phyloP scores from a whole-genome alignment of 2,329 filamentous ascomycete genomes.

The Xylaria polymorpha region DNA sequence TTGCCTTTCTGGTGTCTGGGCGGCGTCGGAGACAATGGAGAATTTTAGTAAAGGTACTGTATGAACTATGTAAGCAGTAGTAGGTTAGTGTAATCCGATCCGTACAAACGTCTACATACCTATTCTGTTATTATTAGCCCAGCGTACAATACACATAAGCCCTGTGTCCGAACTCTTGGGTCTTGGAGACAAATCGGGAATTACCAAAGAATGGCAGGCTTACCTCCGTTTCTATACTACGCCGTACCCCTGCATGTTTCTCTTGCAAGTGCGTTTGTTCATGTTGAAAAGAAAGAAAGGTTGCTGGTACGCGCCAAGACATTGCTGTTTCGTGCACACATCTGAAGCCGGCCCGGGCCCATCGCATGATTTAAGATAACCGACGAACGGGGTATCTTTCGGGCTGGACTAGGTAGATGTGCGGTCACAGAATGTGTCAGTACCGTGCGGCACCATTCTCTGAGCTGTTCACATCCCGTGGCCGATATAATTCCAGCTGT shows the following conservation, averaged over 20 bases:
- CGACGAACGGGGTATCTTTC: slow-evolving; percentile 18
- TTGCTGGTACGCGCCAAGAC: slow-evolving; percentile 17
- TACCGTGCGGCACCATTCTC: slow-evolving; percentile 9
- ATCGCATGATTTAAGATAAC: slow-evolving; percentile 30
- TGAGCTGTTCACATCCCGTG: slow-evolving; percentile 12
- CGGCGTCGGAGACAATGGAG: not conserved
- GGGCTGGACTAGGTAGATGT: not conserved
- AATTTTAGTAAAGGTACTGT: slow-evolving; percentile 26
- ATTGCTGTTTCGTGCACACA: slow-evolving; percentile 21
- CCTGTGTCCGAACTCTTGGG: slow-evolving; percentile 22
- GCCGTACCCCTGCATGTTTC: slow-evolving; percentile 6
- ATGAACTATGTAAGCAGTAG: slow-evolving; percentile 5
- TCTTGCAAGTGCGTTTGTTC: not conserved
- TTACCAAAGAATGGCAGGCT: not conserved
- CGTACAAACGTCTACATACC: slow-evolving; percentile 5
- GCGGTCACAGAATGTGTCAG: not conserved
- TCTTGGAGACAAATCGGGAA: slow-evolving; percentile 18
- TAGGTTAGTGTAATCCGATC: slow-evolving; percentile 5
- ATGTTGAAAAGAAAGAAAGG: not conserved
- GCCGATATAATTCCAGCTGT: slow-evolving; percentile 22
- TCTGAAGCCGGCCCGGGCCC: slow-evolving; percentile 26
- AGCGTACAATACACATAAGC: slow-evolving; percentile 6
- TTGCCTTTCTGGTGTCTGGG: slow-evolving; percentile 27
- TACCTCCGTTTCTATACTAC: not conserved
- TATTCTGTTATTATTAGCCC: slow-evolving; percentile 10